Evolutionary conservation across 2,329 filamentous ascomycete genomes (phyloP).

Genomic region (Alternaria ventricosa): DNA sequence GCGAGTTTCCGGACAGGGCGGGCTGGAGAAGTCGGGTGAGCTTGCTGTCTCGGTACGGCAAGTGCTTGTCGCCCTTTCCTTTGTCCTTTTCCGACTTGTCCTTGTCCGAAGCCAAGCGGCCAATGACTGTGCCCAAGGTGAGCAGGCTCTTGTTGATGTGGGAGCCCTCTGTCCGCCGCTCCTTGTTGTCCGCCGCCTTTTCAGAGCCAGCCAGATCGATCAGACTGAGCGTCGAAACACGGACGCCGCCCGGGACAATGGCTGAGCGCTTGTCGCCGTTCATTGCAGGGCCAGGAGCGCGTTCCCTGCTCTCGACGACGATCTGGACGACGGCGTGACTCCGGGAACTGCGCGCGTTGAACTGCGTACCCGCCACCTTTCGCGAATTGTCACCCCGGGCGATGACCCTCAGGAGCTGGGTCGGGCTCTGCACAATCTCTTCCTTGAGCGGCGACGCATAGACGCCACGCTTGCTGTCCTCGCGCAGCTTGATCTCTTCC

Average conservation of each 20-base stretch:
- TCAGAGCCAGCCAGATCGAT: constrained; percentile 98
- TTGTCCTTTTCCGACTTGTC: constrained; percentile 75
- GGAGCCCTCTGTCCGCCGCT: constrained; percentile 89
- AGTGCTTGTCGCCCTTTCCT: constrained; percentile 86
- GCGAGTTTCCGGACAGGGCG: constrained; percentile 87
- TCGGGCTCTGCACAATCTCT: constrained; percentile 97
- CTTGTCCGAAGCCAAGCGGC: constrained; percentile 86
- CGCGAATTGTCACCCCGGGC: constrained; percentile 90
- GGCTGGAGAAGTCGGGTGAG: constrained; percentile 91
- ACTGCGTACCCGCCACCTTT: constrained; percentile 92
- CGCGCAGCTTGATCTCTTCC: constrained; percentile 95
- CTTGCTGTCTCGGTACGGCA: constrained; percentile 97
- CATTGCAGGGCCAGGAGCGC: constrained; percentile 64
- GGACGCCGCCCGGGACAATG: constrained; percentile 78
- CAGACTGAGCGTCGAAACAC: constrained; percentile 91
- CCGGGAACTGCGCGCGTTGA: constrained; percentile 94
- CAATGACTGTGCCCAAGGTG: constrained; percentile 93
- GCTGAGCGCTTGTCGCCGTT: constrained; percentile 52
- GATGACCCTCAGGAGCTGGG: constrained; percentile 92
- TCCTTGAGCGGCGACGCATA: constrained; percentile 97
- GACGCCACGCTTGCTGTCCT: constrained; percentile 94
- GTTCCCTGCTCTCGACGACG: constrained; percentile 94
- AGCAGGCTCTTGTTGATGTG: constrained; percentile 99
- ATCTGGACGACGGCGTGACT: constrained; percentile 99
- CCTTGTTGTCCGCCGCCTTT: constrained; percentile 93